Evolutionary conservation across 2,329 filamentous ascomycete species (phyloP).

Genomic region (Pestalotiopsis sp.): DNA sequence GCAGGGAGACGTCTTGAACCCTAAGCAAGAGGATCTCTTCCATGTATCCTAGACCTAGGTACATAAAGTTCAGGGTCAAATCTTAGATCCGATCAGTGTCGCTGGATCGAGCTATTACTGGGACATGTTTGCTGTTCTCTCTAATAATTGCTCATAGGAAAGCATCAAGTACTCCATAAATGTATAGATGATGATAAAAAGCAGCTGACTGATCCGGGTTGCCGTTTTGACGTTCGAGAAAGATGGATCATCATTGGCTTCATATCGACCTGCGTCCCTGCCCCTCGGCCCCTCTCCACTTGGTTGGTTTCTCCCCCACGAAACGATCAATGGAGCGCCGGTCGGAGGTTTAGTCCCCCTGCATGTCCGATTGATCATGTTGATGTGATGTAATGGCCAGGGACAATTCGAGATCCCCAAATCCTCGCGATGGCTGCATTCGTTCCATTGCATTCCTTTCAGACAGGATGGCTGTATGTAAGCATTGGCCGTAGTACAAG

Average conservation of each 20-base stretch:
- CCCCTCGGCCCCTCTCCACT: neutral
- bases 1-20: too few species aligned
- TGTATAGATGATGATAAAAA: too few species aligned
- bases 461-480: neutral
- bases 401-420: neutral
- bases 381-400: conserved; percentile 1
- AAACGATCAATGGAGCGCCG: neutral
- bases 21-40: too few species aligned
- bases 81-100: too few species aligned
- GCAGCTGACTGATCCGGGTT: too few species aligned
- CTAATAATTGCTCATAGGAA: too few species aligned
- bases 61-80: too few species aligned
- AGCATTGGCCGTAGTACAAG: neutral
- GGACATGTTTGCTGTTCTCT: too few species aligned
- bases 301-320: neutral
- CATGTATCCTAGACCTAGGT: too few species aligned
- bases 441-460: neutral
- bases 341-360: neutral
- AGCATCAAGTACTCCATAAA: too few species aligned
- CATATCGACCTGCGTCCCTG: neutral
- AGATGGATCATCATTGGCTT: neutral
- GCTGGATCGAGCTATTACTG: too few species aligned
- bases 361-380: neutral
- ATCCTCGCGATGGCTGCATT: neutral
- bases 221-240: neutral